Evolutionary conservation across 257 asterid genomes (phyloP).

Genomic region (Apocynum venetum): DNA sequence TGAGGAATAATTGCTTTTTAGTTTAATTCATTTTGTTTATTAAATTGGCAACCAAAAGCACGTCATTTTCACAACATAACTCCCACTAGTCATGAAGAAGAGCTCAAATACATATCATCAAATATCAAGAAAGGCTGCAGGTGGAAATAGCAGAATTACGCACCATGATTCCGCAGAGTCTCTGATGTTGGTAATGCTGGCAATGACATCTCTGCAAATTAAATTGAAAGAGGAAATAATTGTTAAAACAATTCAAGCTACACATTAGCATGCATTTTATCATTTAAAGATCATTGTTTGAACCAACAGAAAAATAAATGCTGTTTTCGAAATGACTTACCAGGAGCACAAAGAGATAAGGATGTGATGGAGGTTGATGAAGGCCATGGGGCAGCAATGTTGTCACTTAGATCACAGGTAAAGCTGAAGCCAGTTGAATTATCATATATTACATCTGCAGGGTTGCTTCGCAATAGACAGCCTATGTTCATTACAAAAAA

Average conservation of each 20-base stretch:
- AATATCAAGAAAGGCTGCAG: neutral
- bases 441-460: constrained; percentile 82
- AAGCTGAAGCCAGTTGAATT: constrained; percentile 83
- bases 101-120: neutral
- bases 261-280: neutral
- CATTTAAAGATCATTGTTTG: neutral
- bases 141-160: constrained; percentile 19
- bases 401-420: constrained; percentile 85
- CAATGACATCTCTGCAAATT: constrained; percentile 87
- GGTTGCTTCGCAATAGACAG: constrained; percentile 82
- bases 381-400: constrained; percentile 99
- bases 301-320: neutral
- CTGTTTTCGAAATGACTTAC: constrained; percentile 33
- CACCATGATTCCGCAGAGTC: constrained; percentile 55
- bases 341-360: constrained; percentile 95
- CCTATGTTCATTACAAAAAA: constrained; percentile 38
- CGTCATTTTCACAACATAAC: neutral
- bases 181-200: constrained; percentile 88
- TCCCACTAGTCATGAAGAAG: neutral
- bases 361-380: constrained; percentile 77
- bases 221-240: constrained; percentile 8
- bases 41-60: neutral
- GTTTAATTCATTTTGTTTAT: neutral
- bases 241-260: neutral
- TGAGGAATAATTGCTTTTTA: neutral